These are phyloP conservation scores for Dicorynia guianensis DNA, from an alignment of 306 rosid species.

Conservation along the genomic window DNA sequence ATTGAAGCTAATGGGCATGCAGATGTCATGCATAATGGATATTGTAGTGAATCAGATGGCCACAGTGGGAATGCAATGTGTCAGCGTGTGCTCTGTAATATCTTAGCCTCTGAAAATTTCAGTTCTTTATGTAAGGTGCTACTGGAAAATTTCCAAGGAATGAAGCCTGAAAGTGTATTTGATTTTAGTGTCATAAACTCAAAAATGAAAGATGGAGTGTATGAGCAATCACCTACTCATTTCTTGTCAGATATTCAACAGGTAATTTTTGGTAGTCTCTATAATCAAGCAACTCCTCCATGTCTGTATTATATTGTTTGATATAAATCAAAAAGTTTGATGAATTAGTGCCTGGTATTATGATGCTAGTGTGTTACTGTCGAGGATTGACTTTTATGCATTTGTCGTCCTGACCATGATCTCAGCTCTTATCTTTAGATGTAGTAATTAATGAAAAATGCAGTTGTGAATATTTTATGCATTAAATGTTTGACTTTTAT, in stretches of 20 bases:
- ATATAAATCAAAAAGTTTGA: constrained; percentile 2
- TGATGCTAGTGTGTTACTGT: constrained; percentile 18
- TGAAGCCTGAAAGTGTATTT: constrained; percentile 68
- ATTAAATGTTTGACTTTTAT: not conserved
- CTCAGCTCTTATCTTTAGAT: not conserved
- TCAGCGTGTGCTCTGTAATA: constrained; percentile 58
- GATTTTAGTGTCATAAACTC: constrained; percentile 74
- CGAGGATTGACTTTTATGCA: not conserved
- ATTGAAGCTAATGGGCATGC: constrained; percentile 56
- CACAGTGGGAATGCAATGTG: constrained; percentile 53
- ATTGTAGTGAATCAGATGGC: constrained; percentile 50
- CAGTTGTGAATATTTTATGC: constrained; percentile 7
- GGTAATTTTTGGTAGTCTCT: constrained; percentile 56
- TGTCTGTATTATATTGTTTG: constrained; percentile 29
- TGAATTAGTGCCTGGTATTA: constrained; percentile 18
- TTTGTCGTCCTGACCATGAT: constrained; percentile 1
- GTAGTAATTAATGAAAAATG: not conserved
- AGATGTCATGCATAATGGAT: constrained; percentile 53
- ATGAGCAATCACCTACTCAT: constrained; percentile 75
- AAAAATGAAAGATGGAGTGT: constrained; percentile 75
- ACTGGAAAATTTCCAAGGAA: constrained; percentile 74
- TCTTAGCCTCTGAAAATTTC: constrained; percentile 80
- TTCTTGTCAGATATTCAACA: constrained; percentile 84
- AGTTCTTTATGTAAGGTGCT: constrained; percentile 67
- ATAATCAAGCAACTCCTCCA: constrained; percentile 9